Conservation (phyloP, 768 basidiomycete species). For the Mycena chlorophos region DNA sequence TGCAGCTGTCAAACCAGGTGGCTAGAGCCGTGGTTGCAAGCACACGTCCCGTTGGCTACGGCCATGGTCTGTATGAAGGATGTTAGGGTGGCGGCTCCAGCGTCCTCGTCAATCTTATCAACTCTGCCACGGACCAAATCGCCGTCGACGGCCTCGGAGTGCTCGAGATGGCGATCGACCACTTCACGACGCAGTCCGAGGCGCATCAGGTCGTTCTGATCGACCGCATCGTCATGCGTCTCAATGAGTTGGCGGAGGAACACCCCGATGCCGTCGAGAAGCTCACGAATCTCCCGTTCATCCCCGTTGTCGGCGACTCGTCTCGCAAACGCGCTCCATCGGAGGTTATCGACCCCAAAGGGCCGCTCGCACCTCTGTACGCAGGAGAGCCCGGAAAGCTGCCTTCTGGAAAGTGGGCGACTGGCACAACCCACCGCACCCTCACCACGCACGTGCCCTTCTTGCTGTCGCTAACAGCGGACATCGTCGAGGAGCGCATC, state of each 20-base stretch:
- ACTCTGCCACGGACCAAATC: background rate
- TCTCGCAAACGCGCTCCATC: constrained; percentile 4
- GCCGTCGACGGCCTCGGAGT: constrained; percentile 20
- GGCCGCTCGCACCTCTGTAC: constrained; percentile 18
- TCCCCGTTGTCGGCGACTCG: constrained; percentile 10
- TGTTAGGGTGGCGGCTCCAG: no score
- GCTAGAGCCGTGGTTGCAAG: no score
- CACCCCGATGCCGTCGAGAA: constrained; percentile 4
- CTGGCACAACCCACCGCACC: background rate
- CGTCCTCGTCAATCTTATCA: constrained; percentile 11
- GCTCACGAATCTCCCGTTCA: constrained; percentile 10
- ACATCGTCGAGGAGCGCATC: constrained; percentile 14
- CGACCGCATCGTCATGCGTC: constrained; percentile 15
- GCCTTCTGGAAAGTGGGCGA: constrained; percentile 11
- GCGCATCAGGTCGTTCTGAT: constrained; percentile 17
- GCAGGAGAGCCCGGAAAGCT: constrained; percentile 15
- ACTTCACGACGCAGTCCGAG: constrained; percentile 14
- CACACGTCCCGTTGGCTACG: no score
- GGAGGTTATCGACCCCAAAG: constrained; percentile 22
- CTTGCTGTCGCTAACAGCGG: constrained; percentile 2
- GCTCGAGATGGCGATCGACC: constrained; percentile 15
- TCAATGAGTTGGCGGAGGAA: constrained; percentile 12
- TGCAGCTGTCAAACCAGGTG: no score
- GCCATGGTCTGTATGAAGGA: no score
- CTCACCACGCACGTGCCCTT: constrained; percentile 8